Evolutionary conservation across 371 early-diverging fungal species (phyloP).

Genomic region (Mortierella sp.): DNA sequence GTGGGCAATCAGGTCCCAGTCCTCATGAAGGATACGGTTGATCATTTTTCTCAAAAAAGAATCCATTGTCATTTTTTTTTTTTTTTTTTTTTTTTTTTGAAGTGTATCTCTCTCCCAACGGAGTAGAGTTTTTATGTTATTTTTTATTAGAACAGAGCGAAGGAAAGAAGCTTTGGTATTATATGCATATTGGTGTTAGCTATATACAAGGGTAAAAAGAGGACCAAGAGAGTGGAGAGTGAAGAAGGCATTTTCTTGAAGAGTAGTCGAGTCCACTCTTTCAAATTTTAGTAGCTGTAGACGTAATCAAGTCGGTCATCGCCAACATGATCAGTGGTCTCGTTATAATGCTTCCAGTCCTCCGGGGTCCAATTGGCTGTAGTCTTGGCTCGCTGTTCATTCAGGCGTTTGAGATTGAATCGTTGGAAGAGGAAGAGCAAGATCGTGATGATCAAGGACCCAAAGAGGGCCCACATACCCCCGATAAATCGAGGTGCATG

Average conservation of each 20-base stretch:
- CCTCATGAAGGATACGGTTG: not conserved
- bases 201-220: too few relatives aligned
- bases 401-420: conserved; percentile 33
- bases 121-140: too few relatives aligned
- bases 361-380: conserved; percentile 30
- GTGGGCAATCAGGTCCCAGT: not conserved
- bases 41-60: not conserved
- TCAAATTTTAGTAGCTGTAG: conserved; percentile 25
- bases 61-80: not conserved
- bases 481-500: conserved; percentile 40
- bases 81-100: not conserved
- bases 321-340: conserved; percentile 39
- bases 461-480: conserved; percentile 44
- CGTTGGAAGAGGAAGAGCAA: conserved; percentile 47
- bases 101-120: not conserved
- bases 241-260: too few relatives aligned
- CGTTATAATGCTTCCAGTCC: conserved; percentile 43
- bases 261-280: too few relatives aligned
- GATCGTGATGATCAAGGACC: conserved; percentile 36
- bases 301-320: conserved; percentile 47
- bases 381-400: conserved; percentile 25
- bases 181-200: too few relatives aligned
- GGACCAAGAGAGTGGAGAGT: too few relatives aligned
- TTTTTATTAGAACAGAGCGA: too few relatives aligned
- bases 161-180: too few relatives aligned